phyloP scores from a whole-genome alignment of 352 stramenopile species.

The Stephanocyclus meneghinianus region DNA sequence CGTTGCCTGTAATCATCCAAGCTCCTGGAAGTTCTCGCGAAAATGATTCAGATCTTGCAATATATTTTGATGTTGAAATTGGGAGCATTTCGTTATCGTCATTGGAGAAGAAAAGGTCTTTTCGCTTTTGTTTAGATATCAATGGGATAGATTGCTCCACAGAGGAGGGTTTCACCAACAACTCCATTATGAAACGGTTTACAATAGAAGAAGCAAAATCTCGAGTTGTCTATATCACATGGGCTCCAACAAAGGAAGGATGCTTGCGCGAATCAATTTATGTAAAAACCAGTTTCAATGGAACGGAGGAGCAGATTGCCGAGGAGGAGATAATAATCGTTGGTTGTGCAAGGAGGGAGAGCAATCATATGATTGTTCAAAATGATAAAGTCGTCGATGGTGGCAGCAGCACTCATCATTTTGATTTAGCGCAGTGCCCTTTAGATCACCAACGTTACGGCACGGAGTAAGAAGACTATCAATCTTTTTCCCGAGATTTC shows the following conservation, averaged over 20 bases:
- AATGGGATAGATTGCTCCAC: too few species aligned
- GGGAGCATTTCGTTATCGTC: too few species aligned
- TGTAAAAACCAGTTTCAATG: constrained; percentile 6
- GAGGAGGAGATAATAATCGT: constrained; percentile 4
- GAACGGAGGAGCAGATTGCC: background rate
- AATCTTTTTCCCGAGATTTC: background rate
- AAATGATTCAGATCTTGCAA: background rate
- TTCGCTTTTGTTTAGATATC: too few species aligned
- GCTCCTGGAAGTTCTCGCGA: background rate
- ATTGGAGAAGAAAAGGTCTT: too few species aligned
- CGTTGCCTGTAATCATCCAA: background rate
- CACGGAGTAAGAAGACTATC: background rate
- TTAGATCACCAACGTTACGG: background rate
- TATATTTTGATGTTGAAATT: constrained; percentile 4
- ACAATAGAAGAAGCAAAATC: background rate
- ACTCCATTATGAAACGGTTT: background rate
- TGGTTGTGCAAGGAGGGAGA: background rate
- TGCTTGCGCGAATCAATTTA: background rate
- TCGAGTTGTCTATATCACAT: background rate
- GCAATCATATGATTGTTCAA: background rate
- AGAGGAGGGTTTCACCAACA: too few species aligned
- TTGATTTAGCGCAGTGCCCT: constrained; percentile 8
- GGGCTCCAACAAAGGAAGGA: background rate
- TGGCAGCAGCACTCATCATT: background rate
- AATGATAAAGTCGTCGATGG: background rate